These are phyloP conservation scores for Urtica urens DNA, from an alignment of 306 rosid genomes.

Conservation along the genomic window DNA sequence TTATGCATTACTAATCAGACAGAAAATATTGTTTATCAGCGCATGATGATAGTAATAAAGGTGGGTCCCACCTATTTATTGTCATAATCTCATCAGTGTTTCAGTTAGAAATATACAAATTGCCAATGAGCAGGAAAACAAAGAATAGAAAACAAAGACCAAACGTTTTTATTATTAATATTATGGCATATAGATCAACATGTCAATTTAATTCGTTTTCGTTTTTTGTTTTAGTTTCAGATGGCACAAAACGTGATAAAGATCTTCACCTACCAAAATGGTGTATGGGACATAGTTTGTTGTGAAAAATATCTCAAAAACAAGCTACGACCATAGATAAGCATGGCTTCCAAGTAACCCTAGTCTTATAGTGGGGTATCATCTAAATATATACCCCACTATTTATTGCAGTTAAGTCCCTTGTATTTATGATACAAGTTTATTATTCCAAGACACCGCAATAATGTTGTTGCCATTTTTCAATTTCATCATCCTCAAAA, in stretches of 20 bases:
- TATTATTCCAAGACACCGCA: neutral
- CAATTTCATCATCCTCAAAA: neutral
- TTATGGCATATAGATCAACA: neutral
- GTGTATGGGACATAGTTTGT: neutral
- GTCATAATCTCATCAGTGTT: too few relatives aligned
- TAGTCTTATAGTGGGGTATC: neutral
- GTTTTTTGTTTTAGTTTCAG: neutral
- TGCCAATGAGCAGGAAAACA: too few relatives aligned
- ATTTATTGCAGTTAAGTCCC: neutral
- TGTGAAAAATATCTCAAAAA: conserved; percentile 7
- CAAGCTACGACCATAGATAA: neutral
- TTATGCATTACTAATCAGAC: too few relatives aligned
- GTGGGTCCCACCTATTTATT: too few relatives aligned
- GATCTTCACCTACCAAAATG: conserved; percentile 13
- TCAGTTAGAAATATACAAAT: too few relatives aligned
- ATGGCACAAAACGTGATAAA: conserved; percentile 2
- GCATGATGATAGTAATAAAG: too few relatives aligned
- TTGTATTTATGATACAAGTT: neutral
- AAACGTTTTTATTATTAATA: neutral
- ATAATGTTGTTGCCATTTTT: neutral
- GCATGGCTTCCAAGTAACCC: neutral
- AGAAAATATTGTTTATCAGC: too few relatives aligned
- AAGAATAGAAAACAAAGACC: neutral
- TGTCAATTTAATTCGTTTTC: neutral
- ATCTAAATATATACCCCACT: neutral